A percentile compares a stretch with the other conserved stretches of the same genome.
Evolutionary conservation across 2,329 filamentous ascomycete genomes (phyloP).

Genomic region (Colletotrichum lupini): DNA sequence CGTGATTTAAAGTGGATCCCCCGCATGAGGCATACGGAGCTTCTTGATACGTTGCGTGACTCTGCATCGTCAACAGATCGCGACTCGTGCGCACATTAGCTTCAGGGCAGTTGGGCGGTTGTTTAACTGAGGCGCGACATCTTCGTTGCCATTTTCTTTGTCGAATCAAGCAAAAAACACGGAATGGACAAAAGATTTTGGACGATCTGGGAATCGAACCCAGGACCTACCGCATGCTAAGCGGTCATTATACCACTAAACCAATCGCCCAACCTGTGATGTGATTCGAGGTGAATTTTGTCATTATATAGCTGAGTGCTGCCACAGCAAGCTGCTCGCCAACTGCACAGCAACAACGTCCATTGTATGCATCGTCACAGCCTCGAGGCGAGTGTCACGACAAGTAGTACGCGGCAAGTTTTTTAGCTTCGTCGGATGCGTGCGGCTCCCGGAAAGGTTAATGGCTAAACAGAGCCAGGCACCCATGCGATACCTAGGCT

Average conservation of each 20-base stretch:
- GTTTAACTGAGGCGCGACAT: background rate
- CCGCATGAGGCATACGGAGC: too few species aligned
- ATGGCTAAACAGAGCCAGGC: too few species aligned
- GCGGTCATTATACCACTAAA: constrained; percentile 32
- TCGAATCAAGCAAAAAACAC: background rate
- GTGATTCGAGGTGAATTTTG: accelerated
- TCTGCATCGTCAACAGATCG: background rate
- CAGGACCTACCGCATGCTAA: constrained; percentile 25
- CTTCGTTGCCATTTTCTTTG: background rate
- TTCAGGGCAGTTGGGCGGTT: background rate
- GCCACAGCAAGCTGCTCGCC: too few species aligned
- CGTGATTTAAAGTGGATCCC: background rate
- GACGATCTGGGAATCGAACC: constrained; percentile 30
- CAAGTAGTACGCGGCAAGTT: too few species aligned
- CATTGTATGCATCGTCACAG: too few species aligned
- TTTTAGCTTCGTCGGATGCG: too few species aligned
- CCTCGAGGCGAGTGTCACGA: too few species aligned
- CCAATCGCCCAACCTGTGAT: constrained; percentile 1
- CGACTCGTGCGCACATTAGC: background rate
- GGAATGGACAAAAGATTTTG: background rate
- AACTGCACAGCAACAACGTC: background rate
- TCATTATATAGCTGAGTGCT: too few species aligned
- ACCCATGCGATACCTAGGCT: too few species aligned
- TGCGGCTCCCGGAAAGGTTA: too few species aligned
- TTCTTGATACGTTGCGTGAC: background rate